Percentiles rank a stretch among this genome's conserved stretches.
These are phyloP conservation scores for Xylariomycetidae sp. DNA, from an alignment of 2,329 filamentous ascomycete genomes.

Conservation along the genomic window DNA sequence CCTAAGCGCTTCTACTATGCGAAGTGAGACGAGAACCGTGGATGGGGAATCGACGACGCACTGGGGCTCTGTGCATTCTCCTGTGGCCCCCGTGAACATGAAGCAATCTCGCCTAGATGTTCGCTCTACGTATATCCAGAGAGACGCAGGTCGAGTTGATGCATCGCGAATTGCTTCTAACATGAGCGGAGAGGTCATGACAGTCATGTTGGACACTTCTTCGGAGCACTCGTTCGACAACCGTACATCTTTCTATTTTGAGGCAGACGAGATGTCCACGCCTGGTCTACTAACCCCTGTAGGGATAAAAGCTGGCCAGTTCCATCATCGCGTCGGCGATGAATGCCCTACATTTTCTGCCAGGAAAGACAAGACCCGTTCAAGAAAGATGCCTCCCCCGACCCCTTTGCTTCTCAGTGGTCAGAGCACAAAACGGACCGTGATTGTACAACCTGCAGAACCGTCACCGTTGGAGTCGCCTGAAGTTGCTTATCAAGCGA, in stretches of 20 bases:
- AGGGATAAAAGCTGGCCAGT: slow-evolving; percentile 22
- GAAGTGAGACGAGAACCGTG: slow-evolving; percentile 29
- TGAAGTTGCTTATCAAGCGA: slow-evolving; percentile 41
- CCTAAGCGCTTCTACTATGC: slow-evolving; percentile 31
- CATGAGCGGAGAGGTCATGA: slow-evolving; percentile 31
- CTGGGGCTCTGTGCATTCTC: slow-evolving; percentile 49
- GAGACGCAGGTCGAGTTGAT: slow-evolving; percentile 11
- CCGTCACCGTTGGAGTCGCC: slow-evolving; percentile 51
- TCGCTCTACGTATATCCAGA: slow-evolving; percentile 35
- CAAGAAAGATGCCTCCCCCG: slow-evolving; percentile 52
- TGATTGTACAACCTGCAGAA: slow-evolving; percentile 42
- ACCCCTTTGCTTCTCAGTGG: slow-evolving; percentile 48
- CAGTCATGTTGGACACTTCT: slow-evolving; percentile 40
- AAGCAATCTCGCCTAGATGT: slow-evolving; percentile 36
- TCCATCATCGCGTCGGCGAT: slow-evolving; percentile 57
- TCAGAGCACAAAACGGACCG: slow-evolving; percentile 34
- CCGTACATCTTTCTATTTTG: slow-evolving; percentile 23
- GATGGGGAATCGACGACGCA: slow-evolving; percentile 40
- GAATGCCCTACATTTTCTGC: slow-evolving; percentile 55
- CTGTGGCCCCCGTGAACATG: slow-evolving; percentile 40
- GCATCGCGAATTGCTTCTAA: background rate
- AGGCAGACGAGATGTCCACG: slow-evolving; percentile 18
- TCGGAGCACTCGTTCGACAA: slow-evolving; percentile 15
- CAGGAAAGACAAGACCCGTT: slow-evolving; percentile 38
- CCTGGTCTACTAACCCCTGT: slow-evolving; percentile 12